A percentile compares a stretch with the other conserved stretches of the same genome.
These are phyloP conservation scores for Gracilariopsis chorda DNA, from an alignment of 23 red algal genomes.

Conservation along the genomic window DNA sequence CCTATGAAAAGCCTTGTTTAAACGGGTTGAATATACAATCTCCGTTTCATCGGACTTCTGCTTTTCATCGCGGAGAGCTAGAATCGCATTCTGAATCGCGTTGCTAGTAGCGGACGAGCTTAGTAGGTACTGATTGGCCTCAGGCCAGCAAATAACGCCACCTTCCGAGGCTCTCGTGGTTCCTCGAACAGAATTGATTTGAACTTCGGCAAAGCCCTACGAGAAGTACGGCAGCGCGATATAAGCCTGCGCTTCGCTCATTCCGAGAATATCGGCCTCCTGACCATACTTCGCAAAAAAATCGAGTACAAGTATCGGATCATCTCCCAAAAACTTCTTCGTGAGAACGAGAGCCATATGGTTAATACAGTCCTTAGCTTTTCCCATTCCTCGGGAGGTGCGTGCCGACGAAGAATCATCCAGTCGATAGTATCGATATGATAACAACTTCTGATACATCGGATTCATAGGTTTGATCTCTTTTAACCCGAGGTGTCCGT, in stretches of 20 bases:
- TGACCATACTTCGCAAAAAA: not conserved
- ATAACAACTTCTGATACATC: not conserved
- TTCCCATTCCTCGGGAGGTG: not conserved
- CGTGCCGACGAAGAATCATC: not conserved
- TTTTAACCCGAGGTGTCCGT: not conserved
- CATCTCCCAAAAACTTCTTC: not conserved
- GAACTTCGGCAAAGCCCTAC: not conserved
- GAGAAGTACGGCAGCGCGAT: not conserved
- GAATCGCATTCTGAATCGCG: not conserved
- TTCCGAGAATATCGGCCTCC: not conserved
- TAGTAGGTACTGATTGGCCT: not conserved
- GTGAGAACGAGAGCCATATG: not conserved
- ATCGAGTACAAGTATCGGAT: not conserved
- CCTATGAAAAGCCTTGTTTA: not conserved
- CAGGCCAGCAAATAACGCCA: not conserved
- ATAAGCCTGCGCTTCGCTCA: not conserved
- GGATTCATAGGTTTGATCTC: not conserved
- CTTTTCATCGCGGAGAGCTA: not conserved
- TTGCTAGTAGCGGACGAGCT: not conserved
- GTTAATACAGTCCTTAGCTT: not conserved
- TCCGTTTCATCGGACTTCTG: not conserved
- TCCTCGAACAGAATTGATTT: not conserved
- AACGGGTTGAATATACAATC: not conserved
- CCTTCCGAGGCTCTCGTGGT: not conserved
- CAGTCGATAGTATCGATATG: not conserved